Base-by-base conservation (phyloP, 768 basidiomycete genomes). In the Trametopsis cervina region DNA sequence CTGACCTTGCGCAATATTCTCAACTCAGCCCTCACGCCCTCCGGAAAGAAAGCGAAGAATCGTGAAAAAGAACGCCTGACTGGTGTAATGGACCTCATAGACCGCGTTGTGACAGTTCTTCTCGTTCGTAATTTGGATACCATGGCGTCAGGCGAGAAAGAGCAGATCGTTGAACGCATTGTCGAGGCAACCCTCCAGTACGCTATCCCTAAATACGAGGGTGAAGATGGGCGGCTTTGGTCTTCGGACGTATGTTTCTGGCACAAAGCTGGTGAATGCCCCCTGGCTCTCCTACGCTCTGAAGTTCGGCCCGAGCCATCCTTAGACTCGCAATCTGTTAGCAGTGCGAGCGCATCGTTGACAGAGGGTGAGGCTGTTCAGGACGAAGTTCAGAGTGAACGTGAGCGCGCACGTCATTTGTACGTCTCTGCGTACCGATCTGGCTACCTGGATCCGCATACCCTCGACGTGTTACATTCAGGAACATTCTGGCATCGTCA, bases 51-150 rank as follows among this genome's bases (percentile, higher is more conserved):
- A 40, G 53, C 53, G 27, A 67, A 73, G 49, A 80, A 75, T 57
- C 29, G 29, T 7, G 29, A 33, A 15, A 33, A 33, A 33, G 29
- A 33, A 7, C 75, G 70, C 59, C 70, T 86, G 12, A 77, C 72
- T 23, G 80, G 79, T 53, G 86, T 86, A 41, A 83, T 88, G 76
- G 83, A 88, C 60, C 77, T 89, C 52, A 87, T 89, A 47, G 81
- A 81, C 50, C 71, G 75, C 42, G 77, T 83, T 0, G 81, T 87
- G 17, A 75, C 76, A 43, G 65, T 75, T 1, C 70, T 89, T 4
- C 65, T 86, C 2, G 68, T 81, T 50, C 71, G 76, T 3, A 60
- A 67, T 7, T 62, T 73, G 13, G 69, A 70, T 2, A 60, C 49
- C 47, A 64, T 84, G 59, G 71, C 75, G 9, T 65, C 78, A 0